A percentile compares a stretch with the other conserved stretches of the same genome.
phyloP scores from a whole-genome alignment of 306 rosid species.

The Hippophae rhamnoides region DNA sequence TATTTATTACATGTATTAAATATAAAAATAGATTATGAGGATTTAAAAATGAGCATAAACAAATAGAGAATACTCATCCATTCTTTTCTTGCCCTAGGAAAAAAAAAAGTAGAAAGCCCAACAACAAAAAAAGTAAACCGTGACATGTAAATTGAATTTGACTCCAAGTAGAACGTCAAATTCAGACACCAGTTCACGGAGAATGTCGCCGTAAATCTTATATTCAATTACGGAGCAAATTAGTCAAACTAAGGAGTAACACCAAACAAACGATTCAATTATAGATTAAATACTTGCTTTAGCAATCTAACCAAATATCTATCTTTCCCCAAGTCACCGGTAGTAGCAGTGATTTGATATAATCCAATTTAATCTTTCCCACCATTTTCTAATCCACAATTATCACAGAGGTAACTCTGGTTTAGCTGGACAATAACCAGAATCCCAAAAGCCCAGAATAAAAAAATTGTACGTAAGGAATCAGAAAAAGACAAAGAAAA shows the following conservation, averaged over 20 bases:
- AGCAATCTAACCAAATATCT: too few species aligned
- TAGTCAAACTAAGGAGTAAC: background rate
- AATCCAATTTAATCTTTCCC: background rate
- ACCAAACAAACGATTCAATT: background rate
- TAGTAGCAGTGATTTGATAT: background rate
- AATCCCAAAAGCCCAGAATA: background rate
- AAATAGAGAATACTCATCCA: too few species aligned
- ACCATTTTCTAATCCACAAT: background rate
- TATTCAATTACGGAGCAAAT: background rate
- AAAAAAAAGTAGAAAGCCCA: too few species aligned
- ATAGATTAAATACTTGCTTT: background rate
- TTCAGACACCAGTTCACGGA: background rate
- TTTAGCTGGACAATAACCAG: background rate
- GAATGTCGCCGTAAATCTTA: background rate
- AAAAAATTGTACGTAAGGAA: background rate
- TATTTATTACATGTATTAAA: too few species aligned
- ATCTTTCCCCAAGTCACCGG: background rate
- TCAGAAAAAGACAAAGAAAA: background rate
- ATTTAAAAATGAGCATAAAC: too few species aligned
- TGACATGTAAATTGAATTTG: too few species aligned
- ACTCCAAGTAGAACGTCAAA: too few species aligned
- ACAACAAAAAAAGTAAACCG: too few species aligned
- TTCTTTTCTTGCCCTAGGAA: too few species aligned
- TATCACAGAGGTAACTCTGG: too few species aligned
- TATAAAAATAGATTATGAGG: too few species aligned